Conservation (phyloP, 2,329 filamentous ascomycete species). For the Dactylellina haptotyla region DNA sequence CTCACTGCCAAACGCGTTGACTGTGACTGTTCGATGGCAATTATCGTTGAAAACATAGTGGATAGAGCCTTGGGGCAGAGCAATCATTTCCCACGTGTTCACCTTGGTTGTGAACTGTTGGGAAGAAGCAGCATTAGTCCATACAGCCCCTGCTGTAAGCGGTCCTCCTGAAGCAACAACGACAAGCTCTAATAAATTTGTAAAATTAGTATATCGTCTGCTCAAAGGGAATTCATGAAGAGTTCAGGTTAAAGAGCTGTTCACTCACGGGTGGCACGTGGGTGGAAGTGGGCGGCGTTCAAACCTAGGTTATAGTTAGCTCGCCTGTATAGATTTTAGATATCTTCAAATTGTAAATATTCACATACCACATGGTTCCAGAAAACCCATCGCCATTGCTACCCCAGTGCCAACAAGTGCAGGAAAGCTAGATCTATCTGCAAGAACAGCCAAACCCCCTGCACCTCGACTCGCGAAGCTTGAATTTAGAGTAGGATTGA, state of each 20-base stretch:
- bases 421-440: slow-evolving; percentile 51
- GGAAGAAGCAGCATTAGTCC: slow-evolving; percentile 13
- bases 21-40: slow-evolving; percentile 24
- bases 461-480: slow-evolving; percentile 38
- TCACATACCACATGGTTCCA: slow-evolving; percentile 19
- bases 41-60: slow-evolving; percentile 37
- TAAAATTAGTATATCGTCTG: not conserved
- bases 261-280: slow-evolving; percentile 26
- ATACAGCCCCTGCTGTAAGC: slow-evolving; percentile 19
- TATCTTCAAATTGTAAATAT: not conserved
- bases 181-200: slow-evolving; percentile 15
- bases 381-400: slow-evolving; percentile 32
- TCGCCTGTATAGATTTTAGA: not conserved
- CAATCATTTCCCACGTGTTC: slow-evolving; percentile 24
- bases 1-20: slow-evolving; percentile 32
- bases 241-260: not conserved
- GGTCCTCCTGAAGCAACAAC: slow-evolving; percentile 28
- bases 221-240: not conserved
- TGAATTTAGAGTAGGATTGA: slow-evolving; percentile 30
- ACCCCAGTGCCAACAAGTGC: slow-evolving; percentile 25
- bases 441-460: slow-evolving; percentile 16
- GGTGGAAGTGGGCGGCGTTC: slow-evolving; percentile 36
- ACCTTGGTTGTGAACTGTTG: slow-evolving; percentile 30
- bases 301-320: slow-evolving; percentile 6
- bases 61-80: slow-evolving; percentile 27